Conservation (phyloP, 1,139 yeast genomes). For the Blastobotrys capitulatus region DNA sequence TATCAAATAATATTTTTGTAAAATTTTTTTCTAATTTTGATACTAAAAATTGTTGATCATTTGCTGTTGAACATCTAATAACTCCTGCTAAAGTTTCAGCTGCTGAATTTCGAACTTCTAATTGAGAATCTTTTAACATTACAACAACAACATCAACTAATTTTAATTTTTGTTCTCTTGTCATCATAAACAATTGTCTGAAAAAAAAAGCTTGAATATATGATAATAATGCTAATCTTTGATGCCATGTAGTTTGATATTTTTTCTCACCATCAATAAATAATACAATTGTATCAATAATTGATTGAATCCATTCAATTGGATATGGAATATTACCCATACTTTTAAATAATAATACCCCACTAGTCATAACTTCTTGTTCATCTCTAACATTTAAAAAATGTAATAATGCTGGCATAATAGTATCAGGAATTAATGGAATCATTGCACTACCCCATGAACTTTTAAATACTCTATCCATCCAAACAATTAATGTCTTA, state of each 20-base stretch:
- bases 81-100: conserved; percentile 75
- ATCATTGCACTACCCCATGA: conserved; percentile 25
- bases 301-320: conserved; percentile 37
- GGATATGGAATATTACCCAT: conserved; percentile 58
- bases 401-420: conserved; percentile 67
- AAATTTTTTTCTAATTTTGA: conserved; percentile 26
- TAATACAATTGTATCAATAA: conserved; percentile 49
- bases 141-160: conserved; percentile 51
- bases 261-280: conserved; percentile 36
- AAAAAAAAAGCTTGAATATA: conserved; percentile 73
- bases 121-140: conserved; percentile 54
- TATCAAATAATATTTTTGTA: conserved; percentile 14
- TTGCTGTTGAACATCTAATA: conserved; percentile 66
- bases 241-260: conserved; percentile 48
- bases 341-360: conserved; percentile 47
- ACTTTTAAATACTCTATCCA: conserved; percentile 22
- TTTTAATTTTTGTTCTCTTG: conserved; percentile 42
- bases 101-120: conserved; percentile 75
- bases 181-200: conserved; percentile 58
- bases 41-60: conserved; percentile 44
- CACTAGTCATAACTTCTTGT: conserved; percentile 61
- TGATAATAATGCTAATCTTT: conserved; percentile 59
- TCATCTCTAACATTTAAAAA: conserved; percentile 74
- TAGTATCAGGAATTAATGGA: conserved; percentile 36
- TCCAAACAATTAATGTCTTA: conserved; percentile 30